Evolutionary conservation across 306 rosid species (phyloP), one percentile per base, ranked within the genome.

Genomic region (Lagenaria siceraria): DNA sequence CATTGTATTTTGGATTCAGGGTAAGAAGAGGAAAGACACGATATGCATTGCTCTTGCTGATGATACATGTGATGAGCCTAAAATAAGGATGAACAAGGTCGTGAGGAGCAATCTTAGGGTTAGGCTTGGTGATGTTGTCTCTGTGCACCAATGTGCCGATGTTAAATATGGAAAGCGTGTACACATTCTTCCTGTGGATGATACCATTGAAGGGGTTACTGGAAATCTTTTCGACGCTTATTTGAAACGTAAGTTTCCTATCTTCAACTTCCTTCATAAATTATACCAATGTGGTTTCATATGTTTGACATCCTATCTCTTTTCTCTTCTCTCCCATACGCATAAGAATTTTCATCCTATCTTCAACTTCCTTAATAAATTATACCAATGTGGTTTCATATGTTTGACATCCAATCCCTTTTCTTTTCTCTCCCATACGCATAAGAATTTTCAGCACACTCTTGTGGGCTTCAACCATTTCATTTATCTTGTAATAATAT

Each of bases 51-150:
- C 96, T 46, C 92, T 92, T 51, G 97, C 97, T 68, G 99, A 95
- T 81, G 97, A 89, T 5, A 84, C 93, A 0, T 92, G 97, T 10
- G 97, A 95, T 18, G 96, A 89, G 63, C 97, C 97, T 4, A 95
- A 90, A 82, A 92, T 95, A 43, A 89, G 97, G 79, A 90, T 92
- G 99, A 95, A 92, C 86, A 95, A 92, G 88, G 99, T 92, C 76
- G 92, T 92, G 43, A 88, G 99, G 77, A 89, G 81, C 86, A 95
- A 92, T 76, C 88, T 95, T 17, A 90, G 99, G 89, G 99, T 95
- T 69, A 89, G 99, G 86, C 97, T 95, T 11, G 97, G 97, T 15
- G 99, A 92, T 77, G 97, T 95, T 69, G 97, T 95, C 65, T 95
- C 97, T 4, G 99, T 95, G 31, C 97, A 92, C 79, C 96, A 89